phyloP scores from a whole-genome alignment of 352 stramenopile species.

The Phytophthora constricta region DNA sequence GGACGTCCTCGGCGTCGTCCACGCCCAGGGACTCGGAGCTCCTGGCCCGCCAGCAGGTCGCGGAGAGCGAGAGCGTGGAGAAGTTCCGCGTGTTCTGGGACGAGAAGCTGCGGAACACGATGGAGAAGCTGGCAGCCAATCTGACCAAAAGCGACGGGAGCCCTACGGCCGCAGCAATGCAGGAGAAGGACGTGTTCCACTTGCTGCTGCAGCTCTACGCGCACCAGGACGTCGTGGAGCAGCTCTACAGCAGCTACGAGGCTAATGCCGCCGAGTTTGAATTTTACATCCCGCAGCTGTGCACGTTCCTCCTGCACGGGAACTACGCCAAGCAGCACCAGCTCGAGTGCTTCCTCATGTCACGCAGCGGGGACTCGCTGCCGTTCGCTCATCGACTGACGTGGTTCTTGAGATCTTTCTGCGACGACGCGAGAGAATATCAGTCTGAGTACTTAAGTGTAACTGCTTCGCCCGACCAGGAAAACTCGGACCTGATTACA shows the following conservation, averaged over 20 bases:
- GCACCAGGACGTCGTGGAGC: slow-evolving; percentile 80
- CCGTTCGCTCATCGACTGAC: slow-evolving; percentile 84
- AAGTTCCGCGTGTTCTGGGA: slow-evolving; percentile 84
- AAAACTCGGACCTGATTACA: slow-evolving; percentile 67
- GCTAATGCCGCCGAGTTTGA: slow-evolving; percentile 73
- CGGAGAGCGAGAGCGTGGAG: slow-evolving; percentile 54
- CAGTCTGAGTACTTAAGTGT: slow-evolving; percentile 82
- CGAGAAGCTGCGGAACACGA: slow-evolving; percentile 70
- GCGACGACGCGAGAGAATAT: slow-evolving; percentile 64
- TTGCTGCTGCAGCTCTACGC: slow-evolving; percentile 82
- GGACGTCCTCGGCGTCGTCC: slow-evolving; percentile 40
- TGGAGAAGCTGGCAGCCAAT: slow-evolving; percentile 55
- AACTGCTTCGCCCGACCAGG: slow-evolving; percentile 56
- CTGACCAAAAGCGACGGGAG: slow-evolving; percentile 31
- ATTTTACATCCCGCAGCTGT: slow-evolving; percentile 92
- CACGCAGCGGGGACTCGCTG: slow-evolving; percentile 79
- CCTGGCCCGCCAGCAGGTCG: background rate
- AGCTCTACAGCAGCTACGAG: slow-evolving; percentile 79
- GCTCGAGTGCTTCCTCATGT: slow-evolving; percentile 89
- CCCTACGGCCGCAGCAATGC: slow-evolving; percentile 18
- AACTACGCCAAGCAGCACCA: slow-evolving; percentile 87
- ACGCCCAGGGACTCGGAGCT: slow-evolving; percentile 32
- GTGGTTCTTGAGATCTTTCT: slow-evolving; percentile 92
- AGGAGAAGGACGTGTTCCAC: slow-evolving; percentile 64
- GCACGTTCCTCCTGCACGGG: slow-evolving; percentile 85